A percentile compares a stretch with the other conserved stretches of the same genome.
Evolutionary conservation across 768 basidiomycete species (phyloP).

Genomic region (Lactarius psammicola): DNA sequence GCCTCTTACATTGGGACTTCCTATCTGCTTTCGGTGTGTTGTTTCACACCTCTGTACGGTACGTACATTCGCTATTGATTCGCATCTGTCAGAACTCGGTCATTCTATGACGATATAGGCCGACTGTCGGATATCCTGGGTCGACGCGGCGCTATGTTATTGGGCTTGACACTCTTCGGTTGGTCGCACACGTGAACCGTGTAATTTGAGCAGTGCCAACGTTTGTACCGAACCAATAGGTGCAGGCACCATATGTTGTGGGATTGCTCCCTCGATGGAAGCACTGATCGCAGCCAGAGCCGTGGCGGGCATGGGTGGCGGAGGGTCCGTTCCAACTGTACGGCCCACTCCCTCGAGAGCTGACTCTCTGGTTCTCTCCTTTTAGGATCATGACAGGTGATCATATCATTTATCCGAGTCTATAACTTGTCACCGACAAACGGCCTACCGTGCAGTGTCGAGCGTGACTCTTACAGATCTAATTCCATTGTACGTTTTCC

Average conservation of each 20-base stretch:
- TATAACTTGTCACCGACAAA: slow-evolving; percentile 2
- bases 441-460: slow-evolving; percentile 50
- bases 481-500: slow-evolving; percentile 69
- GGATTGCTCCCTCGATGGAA: slow-evolving; percentile 83
- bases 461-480: slow-evolving; percentile 86
- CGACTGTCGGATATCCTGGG: slow-evolving; percentile 83
- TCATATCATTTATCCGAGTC: slow-evolving; percentile 22
- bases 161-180: slow-evolving; percentile 82
- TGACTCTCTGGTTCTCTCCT: slow-evolving; percentile 27
- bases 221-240: slow-evolving; percentile 42
- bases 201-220: slow-evolving; percentile 8
- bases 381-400: slow-evolving; percentile 80
- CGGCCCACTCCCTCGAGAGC: slow-evolving; percentile 30
- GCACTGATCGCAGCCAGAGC: slow-evolving; percentile 76
- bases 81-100: slow-evolving; percentile 19
- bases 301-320: slow-evolving; percentile 90
- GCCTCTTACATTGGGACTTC: slow-evolving; percentile 87
- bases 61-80: slow-evolving; percentile 30
- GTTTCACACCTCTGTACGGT: slow-evolving; percentile 90
- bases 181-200: slow-evolving; percentile 35
- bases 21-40: slow-evolving; percentile 84
- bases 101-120: slow-evolving; percentile 45
- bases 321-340: slow-evolving; percentile 60
- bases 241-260: slow-evolving; percentile 82
- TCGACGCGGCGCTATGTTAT: slow-evolving; percentile 81